phyloP scores from a whole-genome alignment of 257 asterid genomes.

The Solanum piurae region DNA sequence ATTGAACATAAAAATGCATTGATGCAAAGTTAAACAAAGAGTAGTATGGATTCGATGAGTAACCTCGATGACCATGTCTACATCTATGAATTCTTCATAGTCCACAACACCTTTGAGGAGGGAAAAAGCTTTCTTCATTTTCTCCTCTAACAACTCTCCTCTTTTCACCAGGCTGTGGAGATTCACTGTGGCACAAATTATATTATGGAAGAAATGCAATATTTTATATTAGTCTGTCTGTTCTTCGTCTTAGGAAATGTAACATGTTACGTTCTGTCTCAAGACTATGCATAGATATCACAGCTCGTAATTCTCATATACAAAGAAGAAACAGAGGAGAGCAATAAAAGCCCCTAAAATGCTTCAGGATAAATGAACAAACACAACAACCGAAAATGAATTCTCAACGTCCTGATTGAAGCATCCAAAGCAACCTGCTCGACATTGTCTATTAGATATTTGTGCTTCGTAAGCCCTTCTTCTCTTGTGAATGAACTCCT shows the following conservation, averaged over 20 bases:
- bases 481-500: not conserved
- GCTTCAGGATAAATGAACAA: not conserved
- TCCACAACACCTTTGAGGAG: slow-evolving; percentile 30
- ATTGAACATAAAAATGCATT: not conserved
- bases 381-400: not conserved
- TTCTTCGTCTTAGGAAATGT: not conserved
- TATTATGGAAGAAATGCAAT: not conserved
- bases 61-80: slow-evolving; percentile 52
- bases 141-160: slow-evolving; percentile 12
- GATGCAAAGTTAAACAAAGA: not conserved
- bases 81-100: slow-evolving; percentile 25
- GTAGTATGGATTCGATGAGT: not conserved
- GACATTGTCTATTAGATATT: not conserved
- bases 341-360: not conserved
- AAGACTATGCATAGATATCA: not conserved
- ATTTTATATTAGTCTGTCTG: not conserved
- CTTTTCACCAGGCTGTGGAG: slow-evolving; percentile 18
- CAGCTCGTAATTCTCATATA: not conserved
- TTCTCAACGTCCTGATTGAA: not conserved
- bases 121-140: slow-evolving; percentile 13
- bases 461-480: not conserved
- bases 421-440: not conserved
- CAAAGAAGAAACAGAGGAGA: not conserved
- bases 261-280: not conserved
- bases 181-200: slow-evolving; percentile 10